phyloP scores from a whole-genome alignment of 768 basidiomycete species.

The Postia placenta region DNA sequence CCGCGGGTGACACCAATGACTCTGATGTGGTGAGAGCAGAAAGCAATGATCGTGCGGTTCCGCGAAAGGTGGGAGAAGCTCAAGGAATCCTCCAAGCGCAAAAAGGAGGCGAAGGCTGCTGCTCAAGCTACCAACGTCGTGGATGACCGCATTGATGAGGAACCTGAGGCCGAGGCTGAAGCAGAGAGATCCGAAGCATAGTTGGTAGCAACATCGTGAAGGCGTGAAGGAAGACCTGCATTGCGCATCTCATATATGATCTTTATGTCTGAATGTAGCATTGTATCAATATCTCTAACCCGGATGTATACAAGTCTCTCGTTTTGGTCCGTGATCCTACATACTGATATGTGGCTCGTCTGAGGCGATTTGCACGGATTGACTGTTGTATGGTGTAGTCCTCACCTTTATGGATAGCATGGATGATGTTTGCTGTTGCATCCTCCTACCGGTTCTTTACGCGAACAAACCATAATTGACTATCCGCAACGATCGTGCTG shows the following conservation, averaged over 20 bases:
- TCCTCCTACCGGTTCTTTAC: conserved; percentile 3
- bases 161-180: conserved; percentile 61
- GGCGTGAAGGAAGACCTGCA: no score
- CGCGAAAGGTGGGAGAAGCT: conserved; percentile 86
- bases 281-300: no score
- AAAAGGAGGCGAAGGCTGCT: conserved; percentile 68
- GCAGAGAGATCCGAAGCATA: conserved; percentile 28
- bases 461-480: conserved; percentile 17
- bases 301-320: no score
- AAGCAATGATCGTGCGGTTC: conserved; percentile 77
- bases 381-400: no score
- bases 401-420: no score
- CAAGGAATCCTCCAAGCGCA: conserved; percentile 82
- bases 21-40: conserved; percentile 40
- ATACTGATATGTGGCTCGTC: no score
- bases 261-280: no score
- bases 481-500: conserved; percentile 16
- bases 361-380: no score
- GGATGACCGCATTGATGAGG: conserved; percentile 64
- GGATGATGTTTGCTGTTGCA: no score
- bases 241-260: no score
- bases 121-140: conserved; percentile 42
- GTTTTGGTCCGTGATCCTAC: no score
- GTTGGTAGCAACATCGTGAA: no score
- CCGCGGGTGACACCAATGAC: conserved; percentile 3